Evolutionary conservation across 176 grass and related monocot genomes (phyloP), one percentile per base, ranked within the genome.

Genomic region (Aegilops bicornis): DNA sequence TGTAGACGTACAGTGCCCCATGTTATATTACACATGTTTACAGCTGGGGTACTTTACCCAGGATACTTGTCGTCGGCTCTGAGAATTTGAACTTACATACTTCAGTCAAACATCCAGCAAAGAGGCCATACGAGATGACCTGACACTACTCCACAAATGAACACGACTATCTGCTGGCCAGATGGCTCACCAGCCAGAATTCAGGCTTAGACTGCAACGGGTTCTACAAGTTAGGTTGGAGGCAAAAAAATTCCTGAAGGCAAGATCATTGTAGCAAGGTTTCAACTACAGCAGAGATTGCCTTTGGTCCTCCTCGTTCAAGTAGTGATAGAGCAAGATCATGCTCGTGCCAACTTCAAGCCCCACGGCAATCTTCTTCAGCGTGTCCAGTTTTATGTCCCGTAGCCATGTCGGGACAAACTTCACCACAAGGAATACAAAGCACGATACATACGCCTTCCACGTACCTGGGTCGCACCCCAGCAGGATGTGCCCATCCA

Each of bases 401-500:
- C 33, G 82, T 70, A 99, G 61, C 97, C 97, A 99, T 62, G 87
- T 84, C 3, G 97, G 97, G 13, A 89, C 97, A 91, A 90, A 96
- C 67, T 76, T 99, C 52, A 99, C 97, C 43, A 99, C 67, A 36
- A 99, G 59, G 29, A 91, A 91, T 27, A 96, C 83, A 73, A 99
- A 96, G 52, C 89, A 86, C 0, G 90, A 94, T 29, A 96, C 92
- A 25, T 96, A 95, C 9, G 94, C 90, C 63, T 96, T 94, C 97
- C 94, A 96, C 25, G 90, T 96, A 42, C 94, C 87, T 4, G 90
- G 92, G 74, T 96, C 80, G 25, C 97, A 99, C n/a, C 94, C 94
- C 29, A 99, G 82, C 14, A 94, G 82, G 69, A 99, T 89, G 80
- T 92, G 88, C 14, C 94, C 97, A 24, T 91, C 94, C 87, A 96